phyloP scores from a whole-genome alignment of 192 early-diverging fungal species.

The Backusella sp. region DNA sequence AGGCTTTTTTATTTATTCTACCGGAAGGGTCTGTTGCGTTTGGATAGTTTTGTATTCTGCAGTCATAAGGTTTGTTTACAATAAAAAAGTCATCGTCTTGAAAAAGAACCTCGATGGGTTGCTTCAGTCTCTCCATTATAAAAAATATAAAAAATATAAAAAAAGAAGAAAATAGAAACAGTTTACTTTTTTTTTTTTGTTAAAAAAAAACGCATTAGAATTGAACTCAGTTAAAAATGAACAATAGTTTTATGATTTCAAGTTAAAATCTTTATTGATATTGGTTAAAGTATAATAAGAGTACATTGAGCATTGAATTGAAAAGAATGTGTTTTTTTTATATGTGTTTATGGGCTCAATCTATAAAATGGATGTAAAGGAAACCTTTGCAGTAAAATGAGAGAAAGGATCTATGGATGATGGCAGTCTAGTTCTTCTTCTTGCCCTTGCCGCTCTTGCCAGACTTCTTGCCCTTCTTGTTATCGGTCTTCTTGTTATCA shows the following conservation, averaged over 20 bases:
- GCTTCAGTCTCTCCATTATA: constrained; percentile 6
- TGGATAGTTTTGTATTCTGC: constrained; percentile 21
- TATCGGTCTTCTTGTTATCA: not conserved
- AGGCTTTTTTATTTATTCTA: not conserved
- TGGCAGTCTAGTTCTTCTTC: not conserved
- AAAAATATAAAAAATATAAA: not conserved
- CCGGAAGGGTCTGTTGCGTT: not conserved
- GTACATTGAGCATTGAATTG: not conserved
- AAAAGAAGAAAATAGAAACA: not conserved
- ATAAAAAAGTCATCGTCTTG: constrained; percentile 35
- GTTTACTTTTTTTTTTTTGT: too few relatives aligned
- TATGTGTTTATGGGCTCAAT: not conserved
- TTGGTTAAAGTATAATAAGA: constrained; percentile 1
- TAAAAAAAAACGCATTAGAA: not conserved
- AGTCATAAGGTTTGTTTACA: constrained; percentile 40
- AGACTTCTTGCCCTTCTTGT: not conserved
- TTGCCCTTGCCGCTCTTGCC: not conserved
- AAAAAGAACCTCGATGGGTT: constrained; percentile 14
- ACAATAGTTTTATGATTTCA: not conserved
- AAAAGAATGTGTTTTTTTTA: not conserved
- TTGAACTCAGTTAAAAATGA: not conserved
- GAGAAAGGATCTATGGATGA: not conserved
- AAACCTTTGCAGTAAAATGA: not conserved
- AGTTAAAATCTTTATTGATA: not conserved
- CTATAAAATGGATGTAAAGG: not conserved